A percentile compares a stretch with the other conserved stretches of the same genome.
Evolutionary conservation across 805 yeast species (phyloP).

Genomic region (Monosporozyma unispora): DNA sequence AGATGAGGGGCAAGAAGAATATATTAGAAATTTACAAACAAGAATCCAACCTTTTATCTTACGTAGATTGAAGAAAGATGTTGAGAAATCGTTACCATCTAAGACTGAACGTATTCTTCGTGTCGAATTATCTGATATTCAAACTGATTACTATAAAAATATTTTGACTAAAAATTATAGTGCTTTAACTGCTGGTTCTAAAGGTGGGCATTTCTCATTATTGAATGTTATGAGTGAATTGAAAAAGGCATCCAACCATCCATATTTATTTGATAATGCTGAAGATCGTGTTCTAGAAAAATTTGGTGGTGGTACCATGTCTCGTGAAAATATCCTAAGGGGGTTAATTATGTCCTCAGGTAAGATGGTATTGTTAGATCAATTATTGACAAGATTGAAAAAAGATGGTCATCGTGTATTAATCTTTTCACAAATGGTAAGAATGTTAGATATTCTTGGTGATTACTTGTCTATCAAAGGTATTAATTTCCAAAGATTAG

Average conservation of each 20-base stretch:
- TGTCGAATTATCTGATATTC: slow-evolving; percentile 90
- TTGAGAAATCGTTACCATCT: slow-evolving; percentile 91
- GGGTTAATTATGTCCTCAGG: slow-evolving; percentile 98
- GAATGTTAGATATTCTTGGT: slow-evolving; percentile 89
- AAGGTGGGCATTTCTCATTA: slow-evolving; percentile 70
- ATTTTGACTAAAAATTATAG: slow-evolving; percentile 85
- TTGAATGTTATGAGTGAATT: slow-evolving; percentile 90
- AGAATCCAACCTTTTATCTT: slow-evolving; percentile 86
- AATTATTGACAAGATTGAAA: slow-evolving; percentile 69
- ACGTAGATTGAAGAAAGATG: slow-evolving; percentile 92
- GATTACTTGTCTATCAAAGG: slow-evolving; percentile 88
- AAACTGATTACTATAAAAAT: slow-evolving; percentile 90
- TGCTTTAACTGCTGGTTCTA: slow-evolving; percentile 79
- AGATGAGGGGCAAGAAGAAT: slow-evolving; percentile 76
- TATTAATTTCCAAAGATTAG: slow-evolving; percentile 80
- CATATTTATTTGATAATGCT: slow-evolving; percentile 88
- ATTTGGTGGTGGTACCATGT: slow-evolving; percentile 44
- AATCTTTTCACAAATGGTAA: slow-evolving; percentile 94
- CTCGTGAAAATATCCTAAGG: slow-evolving; percentile 73
- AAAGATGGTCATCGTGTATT: slow-evolving; percentile 95
- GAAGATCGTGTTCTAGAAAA: slow-evolving; percentile 71
- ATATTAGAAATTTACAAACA: slow-evolving; percentile 75
- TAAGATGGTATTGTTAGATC: slow-evolving; percentile 93
- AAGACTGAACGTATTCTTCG: slow-evolving; percentile 91
- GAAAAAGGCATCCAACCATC: slow-evolving; percentile 95